phyloP scores from a whole-genome alignment of 805 yeast species.

The Vanderwaltozyma tropicalis region DNA sequence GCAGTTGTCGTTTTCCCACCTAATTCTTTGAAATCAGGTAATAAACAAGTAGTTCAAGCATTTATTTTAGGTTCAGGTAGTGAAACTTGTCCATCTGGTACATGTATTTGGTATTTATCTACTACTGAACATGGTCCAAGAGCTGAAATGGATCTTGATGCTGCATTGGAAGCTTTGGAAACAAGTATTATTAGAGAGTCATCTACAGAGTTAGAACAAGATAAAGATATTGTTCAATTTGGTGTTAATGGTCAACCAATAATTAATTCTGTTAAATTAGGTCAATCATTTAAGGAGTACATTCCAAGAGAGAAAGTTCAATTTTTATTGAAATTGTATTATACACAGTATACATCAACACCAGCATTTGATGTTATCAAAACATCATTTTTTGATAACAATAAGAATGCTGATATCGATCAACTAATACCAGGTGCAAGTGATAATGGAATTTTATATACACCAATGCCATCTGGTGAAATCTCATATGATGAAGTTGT shows the following conservation, averaged over 20 bases:
- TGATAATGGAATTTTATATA: slow-evolving; percentile 39
- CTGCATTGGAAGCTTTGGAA: slow-evolving; percentile 74
- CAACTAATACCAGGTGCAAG: slow-evolving; percentile 30
- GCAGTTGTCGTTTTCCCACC: slow-evolving; percentile 92
- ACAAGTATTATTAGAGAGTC: slow-evolving; percentile 72
- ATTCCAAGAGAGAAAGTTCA: slow-evolving; percentile 68
- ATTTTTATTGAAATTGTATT: slow-evolving; percentile 50
- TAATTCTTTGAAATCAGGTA: slow-evolving; percentile 54
- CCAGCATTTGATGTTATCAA: slow-evolving; percentile 47
- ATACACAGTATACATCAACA: slow-evolving; percentile 46
- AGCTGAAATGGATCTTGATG: slow-evolving; percentile 69
- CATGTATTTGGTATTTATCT: slow-evolving; percentile 82
- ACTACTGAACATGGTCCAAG: slow-evolving; percentile 60
- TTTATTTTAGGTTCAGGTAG: slow-evolving; percentile 79
- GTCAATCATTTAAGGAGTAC: slow-evolving; percentile 75
- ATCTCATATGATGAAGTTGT: slow-evolving; percentile 86
- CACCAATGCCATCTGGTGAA: slow-evolving; percentile 71
- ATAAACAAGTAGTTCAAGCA: slow-evolving; percentile 71
- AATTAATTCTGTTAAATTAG: slow-evolving; percentile 72
- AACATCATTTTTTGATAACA: slow-evolving; percentile 30
- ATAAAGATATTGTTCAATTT: slow-evolving; percentile 45
- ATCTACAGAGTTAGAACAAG: slow-evolving; percentile 43
- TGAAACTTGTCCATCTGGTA: slow-evolving; percentile 80
- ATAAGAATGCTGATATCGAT: slow-evolving; percentile 16
- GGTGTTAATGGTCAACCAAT: slow-evolving; percentile 55